Evolutionary conservation across 2,329 filamentous ascomycete species (phyloP).

Genomic region (Hymenoscyphus occultus): DNA sequence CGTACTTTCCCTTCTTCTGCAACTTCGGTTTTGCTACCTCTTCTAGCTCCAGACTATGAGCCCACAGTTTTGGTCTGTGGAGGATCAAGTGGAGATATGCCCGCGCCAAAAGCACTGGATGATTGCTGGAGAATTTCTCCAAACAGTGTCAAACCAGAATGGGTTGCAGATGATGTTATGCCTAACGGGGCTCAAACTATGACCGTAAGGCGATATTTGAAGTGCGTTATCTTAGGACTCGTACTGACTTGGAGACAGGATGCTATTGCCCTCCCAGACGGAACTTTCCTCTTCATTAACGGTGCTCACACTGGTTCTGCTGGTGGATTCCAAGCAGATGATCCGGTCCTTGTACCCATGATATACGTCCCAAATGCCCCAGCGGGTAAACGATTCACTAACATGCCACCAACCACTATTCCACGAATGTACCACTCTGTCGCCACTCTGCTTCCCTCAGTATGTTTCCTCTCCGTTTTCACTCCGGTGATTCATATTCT

Average conservation of each 20-base stretch:
- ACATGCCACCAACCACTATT: conserved; percentile 4
- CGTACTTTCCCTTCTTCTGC: conserved; percentile 2
- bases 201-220: not conserved
- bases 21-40: not conserved
- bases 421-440: conserved; percentile 7
- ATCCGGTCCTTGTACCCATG: not conserved
- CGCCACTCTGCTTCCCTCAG: conserved; percentile 2
- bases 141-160: not conserved
- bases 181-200: not conserved
- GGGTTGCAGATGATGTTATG: not conserved
- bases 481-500: not conserved
- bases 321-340: conserved; percentile 6
- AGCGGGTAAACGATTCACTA: not conserved
- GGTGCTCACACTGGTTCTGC: not conserved
- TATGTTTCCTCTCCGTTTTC: not conserved
- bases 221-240: not conserved
- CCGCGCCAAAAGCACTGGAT: not conserved
- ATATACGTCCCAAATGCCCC: not conserved
- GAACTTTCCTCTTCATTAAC: not conserved
- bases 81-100: not conserved
- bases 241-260: not conserved
- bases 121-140: conserved; percentile 4
- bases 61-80: not conserved
- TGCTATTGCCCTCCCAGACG: not conserved
- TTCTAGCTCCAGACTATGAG: not conserved